Percentiles rank a stretch among this genome's conserved stretches.
phyloP scores from a whole-genome alignment of 768 basidiomycete species.

The Trametes coccinea region DNA sequence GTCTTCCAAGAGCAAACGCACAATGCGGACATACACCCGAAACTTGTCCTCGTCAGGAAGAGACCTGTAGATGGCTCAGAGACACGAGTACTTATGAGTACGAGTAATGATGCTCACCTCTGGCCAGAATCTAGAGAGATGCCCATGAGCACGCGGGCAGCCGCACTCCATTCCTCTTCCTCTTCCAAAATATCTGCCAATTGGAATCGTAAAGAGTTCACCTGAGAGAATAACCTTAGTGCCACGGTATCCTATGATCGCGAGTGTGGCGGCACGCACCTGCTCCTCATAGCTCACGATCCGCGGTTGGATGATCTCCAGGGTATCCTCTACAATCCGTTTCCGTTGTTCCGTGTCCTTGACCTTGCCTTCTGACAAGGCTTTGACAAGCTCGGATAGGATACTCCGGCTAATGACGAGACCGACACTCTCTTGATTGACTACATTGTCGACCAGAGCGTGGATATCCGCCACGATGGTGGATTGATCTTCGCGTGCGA shows the following conservation, averaged over 20 bases:
- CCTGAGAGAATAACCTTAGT: conserved; percentile 45
- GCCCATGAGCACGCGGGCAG: conserved; percentile 88
- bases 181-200: conserved; percentile 87
- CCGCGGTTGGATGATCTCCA: conserved; percentile 69
- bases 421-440: conserved; percentile 78
- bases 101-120: conserved; percentile 50
- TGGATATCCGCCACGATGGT: conserved; percentile 59
- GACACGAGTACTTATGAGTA: background rate
- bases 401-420: conserved; percentile 89
- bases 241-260: conserved; percentile 2
- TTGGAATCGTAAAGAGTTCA: conserved; percentile 79
- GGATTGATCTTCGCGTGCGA: conserved; percentile 51
- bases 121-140: conserved; percentile 90
- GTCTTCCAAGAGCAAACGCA: conserved; percentile 91
- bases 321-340: conserved; percentile 72
- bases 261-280: conserved; percentile 46
- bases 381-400: conserved; percentile 78
- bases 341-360: conserved; percentile 60
- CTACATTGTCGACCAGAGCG: conserved; percentile 73
- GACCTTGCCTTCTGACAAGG: conserved; percentile 57
- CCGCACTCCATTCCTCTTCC: conserved; percentile 93
- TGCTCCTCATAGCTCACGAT: conserved; percentile 95
- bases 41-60: conserved; percentile 80
- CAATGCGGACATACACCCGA: conserved; percentile 88
- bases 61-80: conserved; percentile 2